Conservation (phyloP, 345 rosid species). For the Arabis alpina region DNA sequence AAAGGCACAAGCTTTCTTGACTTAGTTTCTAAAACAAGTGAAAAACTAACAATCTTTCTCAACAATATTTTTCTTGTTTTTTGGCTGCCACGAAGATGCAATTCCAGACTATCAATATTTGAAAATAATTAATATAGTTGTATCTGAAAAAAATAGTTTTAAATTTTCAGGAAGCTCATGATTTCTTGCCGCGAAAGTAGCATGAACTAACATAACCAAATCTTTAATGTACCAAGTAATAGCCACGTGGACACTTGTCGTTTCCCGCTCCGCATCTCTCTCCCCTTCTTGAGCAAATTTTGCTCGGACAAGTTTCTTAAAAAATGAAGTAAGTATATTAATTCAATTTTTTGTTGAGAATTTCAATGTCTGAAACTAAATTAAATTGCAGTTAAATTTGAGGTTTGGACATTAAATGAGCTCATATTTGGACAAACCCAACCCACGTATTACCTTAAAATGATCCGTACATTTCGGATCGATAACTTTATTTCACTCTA, state of each 20-base stretch:
- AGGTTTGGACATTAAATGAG: constrained; percentile 34
- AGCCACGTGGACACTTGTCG: constrained; percentile 39
- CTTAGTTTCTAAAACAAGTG: no score
- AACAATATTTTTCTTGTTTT: neutral
- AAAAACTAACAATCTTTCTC: no score
- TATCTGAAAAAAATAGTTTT: no score
- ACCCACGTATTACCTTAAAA: constrained; percentile 34
- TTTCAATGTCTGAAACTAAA: constrained; percentile 30
- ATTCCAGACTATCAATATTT: constrained; percentile 2
- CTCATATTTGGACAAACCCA: constrained; percentile 24
- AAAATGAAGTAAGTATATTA: neutral
- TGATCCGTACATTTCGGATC: constrained; percentile 45
- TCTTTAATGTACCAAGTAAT: constrained; percentile 18
- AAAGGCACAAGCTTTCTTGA: no score
- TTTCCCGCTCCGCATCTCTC: constrained; percentile 37
- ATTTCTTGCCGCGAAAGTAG: constrained; percentile 26
- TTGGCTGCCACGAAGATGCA: neutral
- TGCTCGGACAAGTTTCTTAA: constrained; percentile 22
- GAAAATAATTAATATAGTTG: neutral
- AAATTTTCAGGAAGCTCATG: constrained; percentile 7
- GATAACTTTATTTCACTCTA: constrained; percentile 10
- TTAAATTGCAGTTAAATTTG: constrained; percentile 11
- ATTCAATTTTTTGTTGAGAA: neutral
- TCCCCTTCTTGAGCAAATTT: constrained; percentile 29
- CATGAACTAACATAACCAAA: constrained; percentile 31